These are phyloP conservation scores for Parastagonospora avenae DNA, from an alignment of 2,329 filamentous ascomycete species.

Conservation along the genomic window DNA sequence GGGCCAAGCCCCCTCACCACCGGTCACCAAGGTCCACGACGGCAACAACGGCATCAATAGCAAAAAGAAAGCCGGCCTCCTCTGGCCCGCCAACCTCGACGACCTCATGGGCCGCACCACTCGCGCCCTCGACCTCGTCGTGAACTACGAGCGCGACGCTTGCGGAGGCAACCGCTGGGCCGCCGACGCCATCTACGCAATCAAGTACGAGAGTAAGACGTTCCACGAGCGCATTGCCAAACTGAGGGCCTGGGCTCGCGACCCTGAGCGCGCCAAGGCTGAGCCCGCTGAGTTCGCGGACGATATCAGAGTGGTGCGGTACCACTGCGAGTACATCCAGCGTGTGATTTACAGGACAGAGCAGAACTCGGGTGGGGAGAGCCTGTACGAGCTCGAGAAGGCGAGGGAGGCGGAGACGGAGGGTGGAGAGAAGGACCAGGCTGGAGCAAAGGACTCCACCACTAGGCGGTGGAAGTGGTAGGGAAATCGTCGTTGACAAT, in stretches of 20 bases:
- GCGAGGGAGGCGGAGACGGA: neutral
- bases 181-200: conserved; percentile 7
- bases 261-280: neutral
- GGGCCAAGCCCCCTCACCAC: neutral
- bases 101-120: conserved; percentile 18
- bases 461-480: no score
- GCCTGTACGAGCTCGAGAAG: neutral
- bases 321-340: neutral
- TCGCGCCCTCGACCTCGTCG: conserved; percentile 25
- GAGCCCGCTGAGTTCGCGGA: neutral
- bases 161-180: conserved; percentile 24
- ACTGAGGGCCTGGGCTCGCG: conserved; percentile 8
- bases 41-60: neutral
- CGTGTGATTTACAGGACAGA: neutral
- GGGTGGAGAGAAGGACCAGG: neutral
- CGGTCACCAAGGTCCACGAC: neutral
- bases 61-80: neutral
- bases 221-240: conserved; percentile 13
- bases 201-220: conserved; percentile 13
- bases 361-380: neutral
- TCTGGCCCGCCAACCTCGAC: conserved; percentile 14
- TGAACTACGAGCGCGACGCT: conserved; percentile 18
- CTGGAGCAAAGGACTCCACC: no score
- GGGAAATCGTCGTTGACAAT: no score
- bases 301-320: neutral